Conservation (phyloP, 257 asterid genomes). For the Solanum chiquidenum region DNA sequence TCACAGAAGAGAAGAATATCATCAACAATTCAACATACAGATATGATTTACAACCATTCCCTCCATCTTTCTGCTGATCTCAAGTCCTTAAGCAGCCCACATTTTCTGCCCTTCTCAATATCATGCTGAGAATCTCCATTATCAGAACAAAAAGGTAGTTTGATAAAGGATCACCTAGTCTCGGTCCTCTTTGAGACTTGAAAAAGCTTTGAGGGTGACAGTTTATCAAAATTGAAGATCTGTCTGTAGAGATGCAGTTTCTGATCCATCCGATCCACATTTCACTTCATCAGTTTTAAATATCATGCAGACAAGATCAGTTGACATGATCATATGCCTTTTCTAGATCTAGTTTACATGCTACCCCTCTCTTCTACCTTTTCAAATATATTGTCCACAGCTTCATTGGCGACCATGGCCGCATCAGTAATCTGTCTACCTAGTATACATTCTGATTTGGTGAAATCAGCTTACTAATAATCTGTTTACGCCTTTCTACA, state of each 20-base stretch:
- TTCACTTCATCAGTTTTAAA: not conserved
- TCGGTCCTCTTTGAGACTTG: not conserved
- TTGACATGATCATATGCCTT: not conserved
- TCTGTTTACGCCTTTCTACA: not conserved
- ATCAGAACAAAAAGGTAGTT: not conserved
- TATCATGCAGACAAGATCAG: not conserved
- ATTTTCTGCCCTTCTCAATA: too few relatives aligned
- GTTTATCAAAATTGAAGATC: not conserved
- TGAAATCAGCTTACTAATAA: not conserved
- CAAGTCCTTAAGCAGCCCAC: too few relatives aligned
- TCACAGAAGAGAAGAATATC: not conserved
- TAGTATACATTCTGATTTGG: not conserved
- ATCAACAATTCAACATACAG: not conserved
- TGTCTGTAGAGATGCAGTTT: not conserved
- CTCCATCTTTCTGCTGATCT: too few relatives aligned
- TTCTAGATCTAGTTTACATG: not conserved
- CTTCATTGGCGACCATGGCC: not conserved
- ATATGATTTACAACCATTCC: too few relatives aligned
- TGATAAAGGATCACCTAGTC: not conserved
- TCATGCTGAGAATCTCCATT: not conserved
- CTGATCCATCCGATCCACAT: not conserved
- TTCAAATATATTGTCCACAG: not conserved
- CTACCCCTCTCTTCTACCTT: not conserved
- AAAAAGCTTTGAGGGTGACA: not conserved
- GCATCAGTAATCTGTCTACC: not conserved